Evolutionary conservation across 2,329 filamentous ascomycete species (phyloP).

Genomic region (Didymosphaeria variabile): DNA sequence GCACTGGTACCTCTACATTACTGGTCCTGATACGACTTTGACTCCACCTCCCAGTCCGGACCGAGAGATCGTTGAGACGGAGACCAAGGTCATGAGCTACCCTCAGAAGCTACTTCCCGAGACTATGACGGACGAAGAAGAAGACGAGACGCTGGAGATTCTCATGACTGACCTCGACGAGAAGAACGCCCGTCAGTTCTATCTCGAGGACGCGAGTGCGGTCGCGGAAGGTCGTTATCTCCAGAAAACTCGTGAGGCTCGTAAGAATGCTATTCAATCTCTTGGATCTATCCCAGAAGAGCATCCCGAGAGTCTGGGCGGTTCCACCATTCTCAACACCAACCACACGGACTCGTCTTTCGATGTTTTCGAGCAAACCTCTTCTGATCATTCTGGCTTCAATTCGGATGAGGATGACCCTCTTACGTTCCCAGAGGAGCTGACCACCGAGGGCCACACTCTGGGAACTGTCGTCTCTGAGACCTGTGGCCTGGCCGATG

Average conservation of each 20-base stretch:
- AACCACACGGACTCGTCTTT: constrained; percentile 65
- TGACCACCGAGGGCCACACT: constrained; percentile 92
- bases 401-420: constrained; percentile 63
- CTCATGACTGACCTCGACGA: constrained; percentile 75
- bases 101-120: constrained; percentile 64
- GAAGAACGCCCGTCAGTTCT: constrained; percentile 73
- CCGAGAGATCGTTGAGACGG: constrained; percentile 60
- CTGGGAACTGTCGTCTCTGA: constrained; percentile 93
- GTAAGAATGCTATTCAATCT: constrained; percentile 66
- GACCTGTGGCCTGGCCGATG: constrained; percentile 83
- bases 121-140: constrained; percentile 57
- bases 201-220: constrained; percentile 83
- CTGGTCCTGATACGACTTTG: constrained; percentile 79
- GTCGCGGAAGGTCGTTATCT: constrained; percentile 84
- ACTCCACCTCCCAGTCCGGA: constrained; percentile 83
- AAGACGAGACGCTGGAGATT: constrained; percentile 79
- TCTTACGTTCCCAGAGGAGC: constrained; percentile 70
- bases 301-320: constrained; percentile 48
- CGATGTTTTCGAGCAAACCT: constrained; percentile 84
- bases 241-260: constrained; percentile 71
- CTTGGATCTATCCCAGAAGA: constrained; percentile 68
- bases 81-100: constrained; percentile 67
- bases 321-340: constrained; percentile 48
- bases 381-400: constrained; percentile 68
- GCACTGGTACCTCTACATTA: constrained; percentile 98